Evolutionary conservation across 1,139 yeast genomes (phyloP), one percentile per base, ranked within the genome.

Genomic region (Lodderomyces orthopsilosis): DNA sequence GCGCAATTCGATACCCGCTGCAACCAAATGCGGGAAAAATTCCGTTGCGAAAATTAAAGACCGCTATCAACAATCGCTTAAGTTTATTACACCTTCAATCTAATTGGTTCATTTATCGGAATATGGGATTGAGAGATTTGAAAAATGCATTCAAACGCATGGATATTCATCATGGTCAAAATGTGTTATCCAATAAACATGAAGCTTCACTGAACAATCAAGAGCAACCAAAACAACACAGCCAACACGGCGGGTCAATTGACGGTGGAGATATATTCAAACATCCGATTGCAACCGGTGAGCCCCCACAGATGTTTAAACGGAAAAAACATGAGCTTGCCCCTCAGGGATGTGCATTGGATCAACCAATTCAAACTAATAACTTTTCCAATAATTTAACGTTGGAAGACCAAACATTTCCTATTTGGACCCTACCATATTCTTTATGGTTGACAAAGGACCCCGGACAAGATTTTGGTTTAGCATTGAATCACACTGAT

Each of bases 341-440:
- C 7, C 74, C 74, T 1, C 50, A 55, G 38, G 74, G 74, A 2
- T 63, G 71, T 43, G 35, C 47, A 1, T 33, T 38, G 13, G 46
- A 46, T 35, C 38, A 24, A 10, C 74, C 78, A 1, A 61, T 73
- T 40, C 77, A 73, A 44, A 73, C 78, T 21, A 73, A 73, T 47
- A 72, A 70, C 50, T 71, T 73, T 50, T 73, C 61, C 51, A 70
- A 70, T 47, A 73, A 73, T 46, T 54, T 73, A 46, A 57, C 73
- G 1, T 59, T 72, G 48, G 75, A 62, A 8, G 75, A 72, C 52
- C 78, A 73, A 52, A 68, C 73, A 1, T 68, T 61, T 50, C 77
- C 78, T 1, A 62, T 70, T 0, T 73, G 77, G 77, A 68, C 77
- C 2, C 66, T 66, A 27, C 78, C 78, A 1, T 72, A 73, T 49